Base-by-base conservation (phyloP, 345 rosid genomes). In the Murraya paniculata region DNA sequence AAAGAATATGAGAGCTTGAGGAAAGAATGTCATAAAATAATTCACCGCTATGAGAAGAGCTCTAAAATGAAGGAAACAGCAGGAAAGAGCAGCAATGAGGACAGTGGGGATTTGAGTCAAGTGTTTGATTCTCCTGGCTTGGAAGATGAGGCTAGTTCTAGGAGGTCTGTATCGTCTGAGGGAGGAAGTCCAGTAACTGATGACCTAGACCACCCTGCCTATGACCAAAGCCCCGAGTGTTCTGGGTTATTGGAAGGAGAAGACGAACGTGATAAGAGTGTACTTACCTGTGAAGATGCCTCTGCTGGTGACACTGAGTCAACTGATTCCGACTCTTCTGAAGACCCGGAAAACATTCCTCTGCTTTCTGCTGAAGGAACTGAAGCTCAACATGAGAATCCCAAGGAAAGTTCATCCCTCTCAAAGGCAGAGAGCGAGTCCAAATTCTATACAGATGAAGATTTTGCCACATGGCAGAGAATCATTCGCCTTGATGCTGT, bases 401-500 rank as follows among this genome's bases (percentile, higher is more conserved):
- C 78, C 24, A 82, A 77, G 56, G 90, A 78, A 70, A 81, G 35
- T 77, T 69, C 64, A 0, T 76, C 89, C 67, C 72, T 82, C 36
- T 74, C 85, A 65, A 85, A 77, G 61, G 11, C 84, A 36, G 86
- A 76, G 59, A 77, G 66, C 79, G 75, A 76, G 62, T 53, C 85
- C 68, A 82, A 83, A 75, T 35, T 74, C 64, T 81, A 72, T 64
- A 79, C 79, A n/a, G 93, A 88, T 16, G 98, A 95, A 83, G 93
- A 92, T 82, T 95, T 93, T 77, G 73, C 81, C 56, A 89, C 93
- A 25, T 95, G 96, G 98, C 97, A 91, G 86, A 90, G 92, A 85
- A 95, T 93, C 68, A 93, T 95, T 75, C 93, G 91, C 48, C 93
- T 92, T 53, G 99, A 95, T 85, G 99, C 99, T 10, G 82, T 95